Percentiles rank a stretch among this genome's conserved stretches.
phyloP scores from a whole-genome alignment of 2,329 filamentous ascomycete species.

The Fusarium sp. region DNA sequence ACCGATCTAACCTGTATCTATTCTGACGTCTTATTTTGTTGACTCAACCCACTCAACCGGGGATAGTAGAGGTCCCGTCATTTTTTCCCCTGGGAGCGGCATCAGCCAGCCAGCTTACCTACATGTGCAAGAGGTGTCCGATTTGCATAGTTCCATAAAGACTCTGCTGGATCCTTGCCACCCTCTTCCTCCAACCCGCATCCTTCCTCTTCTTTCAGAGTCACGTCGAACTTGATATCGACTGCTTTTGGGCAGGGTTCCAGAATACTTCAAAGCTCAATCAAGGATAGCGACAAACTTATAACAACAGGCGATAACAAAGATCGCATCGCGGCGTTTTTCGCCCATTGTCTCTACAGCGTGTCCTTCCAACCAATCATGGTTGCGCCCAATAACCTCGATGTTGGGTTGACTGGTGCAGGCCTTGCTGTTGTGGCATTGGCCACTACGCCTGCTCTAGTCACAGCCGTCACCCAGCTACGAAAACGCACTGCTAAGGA shows the following conservation, averaged over 20 bases:
- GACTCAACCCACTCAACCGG: slow-evolving; percentile 31
- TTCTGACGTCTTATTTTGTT: slow-evolving; percentile 30
- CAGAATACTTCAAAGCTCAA: slow-evolving; percentile 1
- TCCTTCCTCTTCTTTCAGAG: slow-evolving; percentile 3
- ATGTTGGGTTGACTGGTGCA: slow-evolving; percentile 50
- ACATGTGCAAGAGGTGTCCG: slow-evolving; percentile 31
- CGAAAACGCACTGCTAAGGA: slow-evolving; percentile 56
- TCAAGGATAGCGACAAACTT: neutral
- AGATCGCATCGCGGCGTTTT: slow-evolving; percentile 16
- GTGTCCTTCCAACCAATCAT: slow-evolving; percentile 21
- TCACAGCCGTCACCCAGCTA: slow-evolving; percentile 53
- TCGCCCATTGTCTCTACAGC: slow-evolving; percentile 8
- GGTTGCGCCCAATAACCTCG: slow-evolving; percentile 23
- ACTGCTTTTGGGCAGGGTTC: neutral
- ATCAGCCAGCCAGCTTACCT: slow-evolving; percentile 35
- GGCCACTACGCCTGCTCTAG: slow-evolving; percentile 55
- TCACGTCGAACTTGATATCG: neutral
- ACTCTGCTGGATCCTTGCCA: slow-evolving; percentile 12
- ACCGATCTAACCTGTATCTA: slow-evolving; percentile 7
- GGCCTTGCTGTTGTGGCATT: slow-evolving; percentile 55
- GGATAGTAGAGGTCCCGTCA: slow-evolving; percentile 20
- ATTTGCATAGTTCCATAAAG: slow-evolving; percentile 24
- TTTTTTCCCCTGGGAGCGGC: slow-evolving; percentile 20
- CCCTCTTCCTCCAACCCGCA: slow-evolving; percentile 1
- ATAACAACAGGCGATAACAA: slow-evolving; percentile 4